Conservation (phyloP, 2,329 filamentous ascomycete genomes). For the Geosmithia flava region DNA sequence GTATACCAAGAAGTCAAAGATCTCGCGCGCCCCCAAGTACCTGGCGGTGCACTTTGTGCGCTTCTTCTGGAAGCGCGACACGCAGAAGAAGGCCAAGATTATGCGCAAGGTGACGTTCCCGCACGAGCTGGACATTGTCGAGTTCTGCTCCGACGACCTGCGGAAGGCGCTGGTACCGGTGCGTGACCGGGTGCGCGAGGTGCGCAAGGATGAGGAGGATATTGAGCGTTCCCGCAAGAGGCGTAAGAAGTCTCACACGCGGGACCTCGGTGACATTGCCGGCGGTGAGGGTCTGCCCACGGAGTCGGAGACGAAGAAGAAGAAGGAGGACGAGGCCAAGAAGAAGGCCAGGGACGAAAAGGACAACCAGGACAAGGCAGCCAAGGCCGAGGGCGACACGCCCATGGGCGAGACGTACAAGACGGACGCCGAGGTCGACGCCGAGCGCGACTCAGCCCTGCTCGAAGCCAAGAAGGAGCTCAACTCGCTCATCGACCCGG, state of each 20-base stretch:
- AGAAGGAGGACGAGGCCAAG: constrained; percentile 31
- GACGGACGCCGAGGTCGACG: constrained; percentile 86
- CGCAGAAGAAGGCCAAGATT: constrained; percentile 98
- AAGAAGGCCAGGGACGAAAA: constrained; percentile 32
- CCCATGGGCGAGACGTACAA: constrained; percentile 78
- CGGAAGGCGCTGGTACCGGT: constrained; percentile 75
- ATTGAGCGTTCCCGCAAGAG: constrained; percentile 85
- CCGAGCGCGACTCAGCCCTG: constrained; percentile 66
- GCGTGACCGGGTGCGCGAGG: constrained; percentile 90
- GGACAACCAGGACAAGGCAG: constrained; percentile 19
- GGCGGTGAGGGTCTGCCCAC: constrained; percentile 34
- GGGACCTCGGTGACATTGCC: constrained; percentile 30
- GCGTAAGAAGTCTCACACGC: constrained; percentile 55
- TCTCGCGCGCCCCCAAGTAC: constrained; percentile 85
- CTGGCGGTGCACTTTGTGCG: constrained; percentile 94
- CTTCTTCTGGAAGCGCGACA: constrained; percentile 95
- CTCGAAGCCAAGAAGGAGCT: constrained; percentile 80
- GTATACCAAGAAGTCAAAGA: constrained; percentile 87
- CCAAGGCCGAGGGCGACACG: constrained; percentile 46
- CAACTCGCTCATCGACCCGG: constrained; percentile 60
- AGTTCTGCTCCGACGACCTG: constrained; percentile 90
- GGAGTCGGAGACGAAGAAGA: constrained; percentile 37
- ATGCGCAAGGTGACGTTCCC: constrained; percentile 98
- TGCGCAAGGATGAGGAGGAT: constrained; percentile 90
- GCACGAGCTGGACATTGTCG: constrained; percentile 80